These are phyloP conservation scores for Kurtzmaniella quercitrusa DNA, from an alignment of 1,139 yeast species.

Conservation along the genomic window DNA sequence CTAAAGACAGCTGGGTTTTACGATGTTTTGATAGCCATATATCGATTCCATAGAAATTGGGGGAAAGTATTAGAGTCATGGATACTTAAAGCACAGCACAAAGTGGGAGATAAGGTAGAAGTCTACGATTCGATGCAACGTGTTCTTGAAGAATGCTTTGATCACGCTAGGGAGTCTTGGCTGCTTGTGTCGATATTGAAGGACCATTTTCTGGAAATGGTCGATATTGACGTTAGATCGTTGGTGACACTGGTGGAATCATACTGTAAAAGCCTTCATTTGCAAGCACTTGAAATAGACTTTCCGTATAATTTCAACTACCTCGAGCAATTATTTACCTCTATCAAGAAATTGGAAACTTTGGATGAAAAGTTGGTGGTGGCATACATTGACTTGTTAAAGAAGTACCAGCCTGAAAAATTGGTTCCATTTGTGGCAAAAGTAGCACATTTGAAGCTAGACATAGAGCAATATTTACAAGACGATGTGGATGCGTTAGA, in stretches of 20 bases:
- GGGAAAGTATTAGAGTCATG: conserved; percentile 44
- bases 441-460: conserved; percentile 11
- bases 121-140: conserved; percentile 14
- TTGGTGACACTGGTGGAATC: conserved; percentile 35
- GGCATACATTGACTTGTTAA: conserved; percentile 29
- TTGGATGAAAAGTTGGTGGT: conserved; percentile 19
- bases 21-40: conserved; percentile 55
- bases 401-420: conserved; percentile 17
- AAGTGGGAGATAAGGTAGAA: conserved; percentile 7
- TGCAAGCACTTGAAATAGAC: conserved; percentile 23
- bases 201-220: conserved; percentile 33
- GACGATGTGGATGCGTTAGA: conserved; percentile 25
- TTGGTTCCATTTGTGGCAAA: conserved; percentile 14
- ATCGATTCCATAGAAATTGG: conserved; percentile 48
- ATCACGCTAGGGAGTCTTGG: conserved; percentile 27
- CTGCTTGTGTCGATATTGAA: conserved; percentile 31
- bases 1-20: conserved; percentile 52
- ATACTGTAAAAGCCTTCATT: conserved; percentile 36
- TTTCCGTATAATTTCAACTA: conserved; percentile 11
- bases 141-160: conserved; percentile 39
- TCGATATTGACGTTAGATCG: conserved; percentile 28
- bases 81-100: conserved; percentile 18
- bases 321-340: neutral
- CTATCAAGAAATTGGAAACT: conserved; percentile 15
- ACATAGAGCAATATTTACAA: conserved; percentile 9